A percentile compares a stretch with the other conserved stretches of the same genome.
Evolutionary conservation across 805 yeast species (phyloP).

Genomic region (Metschnikowia matae): DNA sequence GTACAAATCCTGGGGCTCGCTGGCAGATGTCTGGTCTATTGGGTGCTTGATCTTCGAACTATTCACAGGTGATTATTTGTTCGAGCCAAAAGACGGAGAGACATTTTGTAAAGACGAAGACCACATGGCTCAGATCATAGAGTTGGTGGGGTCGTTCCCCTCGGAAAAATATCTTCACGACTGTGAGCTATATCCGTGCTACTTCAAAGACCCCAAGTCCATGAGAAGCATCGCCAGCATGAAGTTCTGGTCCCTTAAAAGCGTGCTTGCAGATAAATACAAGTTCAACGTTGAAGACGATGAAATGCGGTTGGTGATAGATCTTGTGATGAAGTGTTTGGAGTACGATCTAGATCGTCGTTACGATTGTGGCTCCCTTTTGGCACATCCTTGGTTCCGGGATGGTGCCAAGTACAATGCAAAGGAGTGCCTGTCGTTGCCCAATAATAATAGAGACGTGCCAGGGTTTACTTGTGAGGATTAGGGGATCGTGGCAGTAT

Average conservation of each 20-base stretch:
- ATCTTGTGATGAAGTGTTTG: slow-evolving; percentile 49
- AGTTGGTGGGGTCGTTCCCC: slow-evolving; percentile 70
- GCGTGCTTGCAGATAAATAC: slow-evolving; percentile 83
- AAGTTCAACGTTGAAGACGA: slow-evolving; percentile 43
- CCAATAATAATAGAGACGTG: slow-evolving; percentile 23
- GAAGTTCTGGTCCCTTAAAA: slow-evolving; percentile 84
- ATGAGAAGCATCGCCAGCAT: slow-evolving; percentile 74
- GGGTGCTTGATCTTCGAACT: slow-evolving; percentile 90
- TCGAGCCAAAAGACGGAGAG: slow-evolving; percentile 81
- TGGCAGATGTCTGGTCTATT: slow-evolving; percentile 93
- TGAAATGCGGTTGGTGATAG: slow-evolving; percentile 37
- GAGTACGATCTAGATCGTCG: slow-evolving; percentile 46
- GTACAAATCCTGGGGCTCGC: slow-evolving; percentile 81
- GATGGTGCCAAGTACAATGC: slow-evolving; percentile 11
- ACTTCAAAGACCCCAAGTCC: slow-evolving; percentile 65
- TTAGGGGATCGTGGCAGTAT: not conserved
- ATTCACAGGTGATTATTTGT: slow-evolving; percentile 88
- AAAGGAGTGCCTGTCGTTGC: slow-evolving; percentile 19
- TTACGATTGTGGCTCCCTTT: slow-evolving; percentile 51
- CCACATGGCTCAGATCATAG: slow-evolving; percentile 93
- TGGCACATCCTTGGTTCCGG: slow-evolving; percentile 50
- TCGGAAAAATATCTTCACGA: slow-evolving; percentile 54
- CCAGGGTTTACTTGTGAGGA: slow-evolving; percentile 31
- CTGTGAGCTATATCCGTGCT: slow-evolving; percentile 50
- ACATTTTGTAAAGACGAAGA: slow-evolving; percentile 88